Conservation (phyloP, 768 basidiomycete genomes). For the Nidula microcarpa region DNA sequence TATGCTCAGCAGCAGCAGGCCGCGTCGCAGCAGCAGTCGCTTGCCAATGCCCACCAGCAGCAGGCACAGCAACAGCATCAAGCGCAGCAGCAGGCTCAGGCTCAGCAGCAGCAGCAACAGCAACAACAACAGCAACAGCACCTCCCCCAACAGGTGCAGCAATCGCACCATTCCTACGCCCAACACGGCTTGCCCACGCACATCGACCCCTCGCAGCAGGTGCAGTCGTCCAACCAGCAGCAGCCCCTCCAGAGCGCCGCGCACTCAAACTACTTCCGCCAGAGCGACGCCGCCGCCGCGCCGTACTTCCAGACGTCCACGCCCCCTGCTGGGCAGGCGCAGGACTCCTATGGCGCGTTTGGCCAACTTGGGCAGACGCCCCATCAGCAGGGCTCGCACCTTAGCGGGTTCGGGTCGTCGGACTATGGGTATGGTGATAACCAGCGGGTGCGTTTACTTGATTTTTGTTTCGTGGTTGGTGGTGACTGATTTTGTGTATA, state of each 20-base stretch:
- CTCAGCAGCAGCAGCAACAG: constrained; percentile 5
- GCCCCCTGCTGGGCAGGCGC: constrained; percentile 63
- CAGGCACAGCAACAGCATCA: constrained; percentile 11
- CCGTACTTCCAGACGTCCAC: constrained; percentile 81
- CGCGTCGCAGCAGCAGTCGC: constrained; percentile 18
- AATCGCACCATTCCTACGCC: constrained; percentile 53
- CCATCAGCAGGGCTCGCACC: constrained; percentile 57
- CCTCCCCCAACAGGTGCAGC: constrained; percentile 40
- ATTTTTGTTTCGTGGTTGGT: constrained; percentile 2
- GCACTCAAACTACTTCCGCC: constrained; percentile 66
- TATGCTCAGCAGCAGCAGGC: constrained; percentile 35
- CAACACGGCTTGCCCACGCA: constrained; percentile 67
- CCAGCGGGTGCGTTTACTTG: constrained; percentile 49
- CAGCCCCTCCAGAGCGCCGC: constrained; percentile 37
- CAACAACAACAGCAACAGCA: constrained; percentile 13
- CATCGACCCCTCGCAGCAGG: constrained; percentile 55
- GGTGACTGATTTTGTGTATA: constrained; percentile 23
- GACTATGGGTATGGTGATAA: constrained; percentile 72
- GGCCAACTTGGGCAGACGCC: constrained; percentile 61
- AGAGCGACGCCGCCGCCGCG: constrained; percentile 43
- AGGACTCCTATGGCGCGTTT: constrained; percentile 64
- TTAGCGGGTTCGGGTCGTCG: constrained; percentile 51
- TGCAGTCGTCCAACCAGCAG: constrained; percentile 31
- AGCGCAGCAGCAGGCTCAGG: constrained; percentile 7
- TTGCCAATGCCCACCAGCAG: constrained; percentile 9